Evolutionary conservation across 176 grass and related monocot genomes (phyloP).

Genomic region (Hordeum marinum): DNA sequence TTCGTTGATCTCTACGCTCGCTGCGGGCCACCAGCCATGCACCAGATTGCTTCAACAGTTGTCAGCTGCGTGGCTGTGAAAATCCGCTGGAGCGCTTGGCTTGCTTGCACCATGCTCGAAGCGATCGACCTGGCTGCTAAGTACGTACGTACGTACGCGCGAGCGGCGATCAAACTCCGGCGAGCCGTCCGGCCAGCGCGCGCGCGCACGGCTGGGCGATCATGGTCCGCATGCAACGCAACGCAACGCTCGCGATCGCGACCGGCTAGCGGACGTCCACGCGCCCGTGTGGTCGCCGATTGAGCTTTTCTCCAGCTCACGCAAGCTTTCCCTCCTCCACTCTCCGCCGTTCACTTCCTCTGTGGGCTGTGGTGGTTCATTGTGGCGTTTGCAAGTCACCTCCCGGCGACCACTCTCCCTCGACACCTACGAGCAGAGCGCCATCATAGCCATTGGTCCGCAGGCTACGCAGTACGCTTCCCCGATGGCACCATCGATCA

Average conservation of each 20-base stretch:
- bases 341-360: background rate
- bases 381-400: no score
- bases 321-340: background rate
- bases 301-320: conserved; percentile 42
- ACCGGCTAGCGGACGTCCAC: conserved; percentile 14
- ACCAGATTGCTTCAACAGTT: no score
- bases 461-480: no score
- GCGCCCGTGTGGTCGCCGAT: background rate
- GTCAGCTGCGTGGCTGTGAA: no score
- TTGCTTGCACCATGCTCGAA: conserved; percentile 25
- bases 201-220: background rate
- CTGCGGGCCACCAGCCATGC: no score
- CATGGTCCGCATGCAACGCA: conserved; percentile 7
- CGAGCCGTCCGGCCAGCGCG: no score
- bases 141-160: background rate
- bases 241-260: background rate
- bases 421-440: no score
- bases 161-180: background rate
- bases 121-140: background rate
- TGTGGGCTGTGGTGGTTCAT: no score
- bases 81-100: no score
- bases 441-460: no score
- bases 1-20: background rate
- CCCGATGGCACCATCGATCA: no score
- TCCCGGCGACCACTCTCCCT: no score